Evolutionary conservation across 1,284 basidiomycete genomes (phyloP), one percentile per base, ranked within the genome.

Genomic region (Cryptococcus neoformans): DNA sequence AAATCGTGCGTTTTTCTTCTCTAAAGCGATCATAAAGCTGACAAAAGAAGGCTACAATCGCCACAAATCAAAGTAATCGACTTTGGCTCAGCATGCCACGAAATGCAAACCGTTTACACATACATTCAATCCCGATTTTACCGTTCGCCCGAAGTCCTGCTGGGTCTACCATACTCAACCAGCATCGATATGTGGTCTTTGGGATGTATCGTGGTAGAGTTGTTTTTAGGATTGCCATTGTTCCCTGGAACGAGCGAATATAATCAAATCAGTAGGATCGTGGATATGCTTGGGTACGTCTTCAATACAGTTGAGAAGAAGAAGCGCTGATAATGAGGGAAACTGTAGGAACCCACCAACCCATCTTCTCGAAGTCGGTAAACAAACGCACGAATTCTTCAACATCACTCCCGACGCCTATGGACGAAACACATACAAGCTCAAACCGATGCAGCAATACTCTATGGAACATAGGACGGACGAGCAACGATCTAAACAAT

Each of bases 111-210:
- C 5, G 94, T 99, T 47, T 99, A 99, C 76, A 99, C 96, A 2
- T 99, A 99, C 79, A 99, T 99, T 74, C 95, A 99, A 75, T 97
- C 94, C 8, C 85, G 95, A 50, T 99, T 99, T 81, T 99, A 99
- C 75, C 90, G 96, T 44, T 96, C 92, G 4, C 96, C 95, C 4
- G 96, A 99, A 79, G 96, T 99, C 34, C 82, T 99, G 12, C 83
- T 99, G 21, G 94, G 94, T 21, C 85, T 98, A 72, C 88, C 94
- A 4, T 99, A 99, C 77, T 94, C 88, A 38, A 87, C 92, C 12
- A 83, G 92, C 1, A 87, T 99, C 64, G 96, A 99, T 76, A 88
- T 99, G 86, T 99, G 96, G 96, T 96, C 92, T 49, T 88, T 99
- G n/a, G 96, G 96, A 4, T 99, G 96, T 80, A 99, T 99, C 62